phyloP scores from a whole-genome alignment of 768 basidiomycete genomes.

The Tulasnella sp. region DNA sequence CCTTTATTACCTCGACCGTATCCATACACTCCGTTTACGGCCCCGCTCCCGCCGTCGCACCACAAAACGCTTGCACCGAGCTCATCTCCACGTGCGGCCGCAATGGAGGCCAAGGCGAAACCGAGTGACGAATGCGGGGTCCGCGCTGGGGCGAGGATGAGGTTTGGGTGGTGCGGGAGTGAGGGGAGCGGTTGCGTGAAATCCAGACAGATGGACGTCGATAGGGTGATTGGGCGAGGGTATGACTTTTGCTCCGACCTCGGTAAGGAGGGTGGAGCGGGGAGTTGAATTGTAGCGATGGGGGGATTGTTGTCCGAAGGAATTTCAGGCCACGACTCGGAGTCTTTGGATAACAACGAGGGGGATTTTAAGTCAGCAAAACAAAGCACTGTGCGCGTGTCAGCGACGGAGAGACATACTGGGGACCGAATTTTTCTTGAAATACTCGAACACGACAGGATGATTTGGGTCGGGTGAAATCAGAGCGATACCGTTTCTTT shows the following conservation, averaged over 20 bases:
- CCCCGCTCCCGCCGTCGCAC: conserved; percentile 35
- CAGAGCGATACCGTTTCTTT: conserved; percentile 67
- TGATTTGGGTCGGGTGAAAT: conserved; percentile 48
- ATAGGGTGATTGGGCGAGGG: conserved; percentile 58
- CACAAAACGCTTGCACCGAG: conserved; percentile 31
- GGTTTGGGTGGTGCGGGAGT: conserved; percentile 60
- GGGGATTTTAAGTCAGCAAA: not conserved
- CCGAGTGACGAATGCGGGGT: conserved; percentile 79
- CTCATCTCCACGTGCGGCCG: conserved; percentile 71
- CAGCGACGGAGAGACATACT: conserved; percentile 52
- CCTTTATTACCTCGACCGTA: conserved; percentile 46
- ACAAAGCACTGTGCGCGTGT: no score
- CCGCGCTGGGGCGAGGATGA: conserved; percentile 77
- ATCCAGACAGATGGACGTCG: conserved; percentile 81
- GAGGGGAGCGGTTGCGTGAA: conserved; percentile 66
- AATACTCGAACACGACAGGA: conserved; percentile 55
- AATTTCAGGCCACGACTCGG: conserved; percentile 73
- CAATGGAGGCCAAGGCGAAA: conserved; percentile 79
- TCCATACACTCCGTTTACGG: conserved; percentile 33
- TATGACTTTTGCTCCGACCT: conserved; percentile 41
- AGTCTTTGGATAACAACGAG: conserved; percentile 53
- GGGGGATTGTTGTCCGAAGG: no score
- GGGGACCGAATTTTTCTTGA: conserved; percentile 77
- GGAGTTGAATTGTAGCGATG: conserved; percentile 24
- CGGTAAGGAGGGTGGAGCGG: conserved; percentile 49